These are phyloP conservation scores for Pueraria montana DNA, from an alignment of 306 rosid species.

Conservation along the genomic window DNA sequence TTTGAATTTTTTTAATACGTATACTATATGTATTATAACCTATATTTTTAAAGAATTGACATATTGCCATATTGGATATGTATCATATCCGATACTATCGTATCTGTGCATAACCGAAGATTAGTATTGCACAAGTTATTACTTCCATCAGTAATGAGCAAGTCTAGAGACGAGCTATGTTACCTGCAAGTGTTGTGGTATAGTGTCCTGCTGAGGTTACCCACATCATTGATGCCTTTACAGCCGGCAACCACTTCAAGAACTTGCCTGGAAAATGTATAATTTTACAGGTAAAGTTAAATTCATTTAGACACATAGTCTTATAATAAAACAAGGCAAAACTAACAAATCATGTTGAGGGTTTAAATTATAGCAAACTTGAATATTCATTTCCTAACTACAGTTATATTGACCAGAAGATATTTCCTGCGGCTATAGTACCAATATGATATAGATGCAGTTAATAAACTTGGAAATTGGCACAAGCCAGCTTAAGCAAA, in stretches of 20 bases:
- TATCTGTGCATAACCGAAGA: not conserved
- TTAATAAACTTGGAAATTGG: constrained; percentile 3
- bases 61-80: not conserved
- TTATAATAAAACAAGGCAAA: constrained; percentile 6
- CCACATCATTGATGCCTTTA: constrained; percentile 72
- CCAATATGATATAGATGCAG: constrained; percentile 15
- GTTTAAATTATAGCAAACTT: constrained; percentile 18
- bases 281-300: not conserved
- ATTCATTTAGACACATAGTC: constrained; percentile 1
- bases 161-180: constrained; percentile 31
- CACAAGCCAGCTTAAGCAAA: constrained; percentile 6
- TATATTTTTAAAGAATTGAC: not conserved
- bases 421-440: not conserved
- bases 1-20: not conserved
- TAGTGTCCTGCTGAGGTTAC: constrained; percentile 72
- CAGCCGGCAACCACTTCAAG: constrained; percentile 95
- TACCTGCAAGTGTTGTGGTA: constrained; percentile 97
- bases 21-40: not conserved
- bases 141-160: constrained; percentile 36
- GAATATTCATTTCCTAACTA: constrained; percentile 22
- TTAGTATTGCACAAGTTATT: constrained; percentile 20
- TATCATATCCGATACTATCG: not conserved
- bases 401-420: not conserved
- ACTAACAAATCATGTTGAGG: constrained; percentile 2
- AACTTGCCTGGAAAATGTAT: constrained; percentile 77